Evolutionary conservation across 1,284 basidiomycete species (phyloP).

Genomic region (Boletus semigastroideus): DNA sequence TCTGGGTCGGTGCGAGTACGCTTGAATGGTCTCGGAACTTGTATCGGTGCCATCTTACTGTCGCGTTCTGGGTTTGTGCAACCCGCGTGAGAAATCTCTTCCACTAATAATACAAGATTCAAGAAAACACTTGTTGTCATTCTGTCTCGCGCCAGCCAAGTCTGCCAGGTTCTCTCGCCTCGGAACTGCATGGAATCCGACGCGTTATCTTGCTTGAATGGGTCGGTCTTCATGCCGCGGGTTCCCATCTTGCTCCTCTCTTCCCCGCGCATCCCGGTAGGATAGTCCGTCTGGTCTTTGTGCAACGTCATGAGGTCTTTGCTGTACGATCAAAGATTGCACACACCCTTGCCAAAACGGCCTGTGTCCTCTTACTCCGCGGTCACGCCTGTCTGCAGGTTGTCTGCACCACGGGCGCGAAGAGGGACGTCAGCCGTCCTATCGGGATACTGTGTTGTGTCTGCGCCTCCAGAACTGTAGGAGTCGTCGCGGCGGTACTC

Average conservation of each 20-base stretch:
- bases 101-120: neutral
- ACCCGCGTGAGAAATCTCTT: slow-evolving; percentile 7
- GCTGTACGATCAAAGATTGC: neutral
- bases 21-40: slow-evolving; percentile 14
- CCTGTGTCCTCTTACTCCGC: slow-evolving; percentile 1
- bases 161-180: neutral
- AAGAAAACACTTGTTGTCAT: too few relatives aligned
- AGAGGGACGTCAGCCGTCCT: neutral
- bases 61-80: neutral
- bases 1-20: slow-evolving; percentile 7
- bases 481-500: neutral
- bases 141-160: neutral
- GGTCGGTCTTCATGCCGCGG: neutral
- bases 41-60: neutral
- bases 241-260: slow-evolving; percentile 3
- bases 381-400: neutral
- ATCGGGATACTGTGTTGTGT: slow-evolving; percentile 1
- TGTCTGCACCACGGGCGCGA: neutral
- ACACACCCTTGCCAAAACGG: neutral
- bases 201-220: neutral
- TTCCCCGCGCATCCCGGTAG: neutral
- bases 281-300: neutral
- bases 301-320: neutral
- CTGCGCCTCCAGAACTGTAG: neutral
- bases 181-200: neutral